Evolutionary conservation across 2,329 filamentous ascomycete genomes (phyloP).

Genomic region (Bipolaris bicolor): DNA sequence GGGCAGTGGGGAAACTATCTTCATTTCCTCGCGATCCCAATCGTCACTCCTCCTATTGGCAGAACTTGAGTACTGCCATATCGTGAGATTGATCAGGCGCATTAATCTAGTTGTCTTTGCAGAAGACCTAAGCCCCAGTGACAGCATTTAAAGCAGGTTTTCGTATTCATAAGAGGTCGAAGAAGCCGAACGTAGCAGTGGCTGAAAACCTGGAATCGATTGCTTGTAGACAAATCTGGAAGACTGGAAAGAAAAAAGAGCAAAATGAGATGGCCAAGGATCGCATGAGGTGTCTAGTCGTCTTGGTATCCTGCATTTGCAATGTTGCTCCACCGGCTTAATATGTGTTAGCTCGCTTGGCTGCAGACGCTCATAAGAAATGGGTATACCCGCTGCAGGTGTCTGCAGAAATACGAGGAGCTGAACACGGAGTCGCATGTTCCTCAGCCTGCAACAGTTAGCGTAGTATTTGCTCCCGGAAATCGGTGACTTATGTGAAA

Average conservation of each 20-base stretch:
- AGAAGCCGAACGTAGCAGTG: too few relatives aligned
- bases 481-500: constrained; percentile 51
- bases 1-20: neutral
- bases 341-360: constrained; percentile 18
- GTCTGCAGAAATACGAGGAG: constrained; percentile 12
- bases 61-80: too few relatives aligned
- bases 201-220: neutral
- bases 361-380: constrained; percentile 7
- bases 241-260: neutral
- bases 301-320: constrained; percentile 10
- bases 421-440: neutral
- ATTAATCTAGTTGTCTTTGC: neutral
- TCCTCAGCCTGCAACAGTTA: constrained; percentile 20
- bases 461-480: constrained; percentile 28
- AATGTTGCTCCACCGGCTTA: constrained; percentile 18
- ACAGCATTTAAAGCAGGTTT: neutral
- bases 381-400: constrained; percentile 4
- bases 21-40: neutral
- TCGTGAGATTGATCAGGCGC: neutral
- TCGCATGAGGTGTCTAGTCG: neutral
- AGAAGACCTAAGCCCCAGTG: neutral
- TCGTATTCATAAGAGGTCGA: neutral
- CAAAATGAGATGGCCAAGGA: neutral
- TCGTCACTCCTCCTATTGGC: neutral
- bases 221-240: neutral